Percentiles rank a stretch among this genome's conserved stretches.
These are phyloP conservation scores for Cercophora sp. DNA, from an alignment of 495 filamentous ascomycete genomes.

Conservation along the genomic window DNA sequence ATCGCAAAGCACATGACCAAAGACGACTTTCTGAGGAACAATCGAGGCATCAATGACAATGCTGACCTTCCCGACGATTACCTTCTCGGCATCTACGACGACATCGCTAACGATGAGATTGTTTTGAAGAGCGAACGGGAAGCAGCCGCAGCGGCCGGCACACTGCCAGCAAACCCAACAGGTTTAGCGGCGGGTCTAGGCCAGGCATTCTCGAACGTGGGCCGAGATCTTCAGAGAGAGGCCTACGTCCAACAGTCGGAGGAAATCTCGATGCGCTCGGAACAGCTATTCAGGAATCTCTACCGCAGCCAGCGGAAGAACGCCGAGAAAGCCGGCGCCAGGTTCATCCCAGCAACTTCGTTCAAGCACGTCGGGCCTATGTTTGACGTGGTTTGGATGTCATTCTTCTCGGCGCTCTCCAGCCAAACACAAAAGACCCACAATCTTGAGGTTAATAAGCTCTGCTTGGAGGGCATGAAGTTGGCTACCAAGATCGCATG, in stretches of 20 bases:
- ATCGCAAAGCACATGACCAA: constrained; percentile 86
- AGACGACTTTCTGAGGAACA: constrained; percentile 98
- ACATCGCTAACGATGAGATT: constrained; percentile 89
- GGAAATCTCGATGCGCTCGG: constrained; percentile 65
- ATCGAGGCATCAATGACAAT: constrained; percentile 95
- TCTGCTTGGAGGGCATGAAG: constrained; percentile 94
- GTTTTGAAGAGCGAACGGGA: constrained; percentile 90
- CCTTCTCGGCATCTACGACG: constrained; percentile 81
- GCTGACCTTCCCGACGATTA: constrained; percentile 93
- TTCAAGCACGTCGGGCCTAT: constrained; percentile 95
- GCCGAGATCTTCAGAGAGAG: constrained; percentile 87
- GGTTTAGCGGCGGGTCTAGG: constrained; percentile 82
- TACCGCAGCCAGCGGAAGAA: constrained; percentile 80
- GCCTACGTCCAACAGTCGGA: constrained; percentile 92
- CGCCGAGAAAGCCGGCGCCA: constrained; percentile 62
- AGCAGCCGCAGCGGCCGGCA: constrained; percentile 69
- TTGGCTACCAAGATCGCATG: constrained; percentile 89
- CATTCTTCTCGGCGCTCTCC: constrained; percentile 89
- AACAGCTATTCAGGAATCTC: constrained; percentile 85
- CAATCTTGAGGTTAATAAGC: constrained; percentile 81
- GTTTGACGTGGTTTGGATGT: constrained; percentile 99
- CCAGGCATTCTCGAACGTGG: constrained; percentile 83
- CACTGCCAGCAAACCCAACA: constrained; percentile 53
- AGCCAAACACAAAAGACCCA: constrained; percentile 87
- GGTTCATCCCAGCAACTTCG: constrained; percentile 87